A percentile compares a stretch with the other conserved stretches of the same genome.
Evolutionary conservation across 192 early-diverging fungal species (phyloP).

Genomic region (Chytriomyces sp.): DNA sequence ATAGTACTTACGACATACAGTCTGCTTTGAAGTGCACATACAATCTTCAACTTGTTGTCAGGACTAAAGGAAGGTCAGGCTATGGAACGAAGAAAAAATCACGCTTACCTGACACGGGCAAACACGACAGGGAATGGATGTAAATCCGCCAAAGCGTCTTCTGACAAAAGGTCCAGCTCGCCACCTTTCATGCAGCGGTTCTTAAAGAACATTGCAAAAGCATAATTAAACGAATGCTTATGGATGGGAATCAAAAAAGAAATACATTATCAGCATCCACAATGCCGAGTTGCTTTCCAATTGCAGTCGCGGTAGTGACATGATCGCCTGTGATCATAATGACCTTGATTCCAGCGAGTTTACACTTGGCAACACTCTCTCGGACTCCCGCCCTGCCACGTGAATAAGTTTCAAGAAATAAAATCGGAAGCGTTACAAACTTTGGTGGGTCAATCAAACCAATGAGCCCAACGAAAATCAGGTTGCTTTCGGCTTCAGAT

Average conservation of each 20-base stretch:
- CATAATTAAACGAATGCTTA: not conserved
- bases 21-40: slow-evolving; percentile 81
- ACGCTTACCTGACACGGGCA: slow-evolving; percentile 77
- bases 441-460: slow-evolving; percentile 93
- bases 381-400: slow-evolving; percentile 68
- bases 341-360: slow-evolving; percentile 91
- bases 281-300: slow-evolving; percentile 89
- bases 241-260: not conserved
- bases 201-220: slow-evolving; percentile 16
- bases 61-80: slow-evolving; percentile 49
- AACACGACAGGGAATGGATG: slow-evolving; percentile 93
- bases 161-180: slow-evolving; percentile 89
- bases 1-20: slow-evolving; percentile 55
- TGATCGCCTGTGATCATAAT: slow-evolving; percentile 99
- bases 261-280: slow-evolving; percentile 58
- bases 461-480: slow-evolving; percentile 87
- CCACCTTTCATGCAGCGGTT: slow-evolving; percentile 83
- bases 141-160: slow-evolving; percentile 78
- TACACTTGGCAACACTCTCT: slow-evolving; percentile 79
- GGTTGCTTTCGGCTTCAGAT: slow-evolving; percentile 66
- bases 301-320: slow-evolving; percentile 87
- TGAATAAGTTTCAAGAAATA: not conserved
- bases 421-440: slow-evolving; percentile 20
- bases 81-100: not conserved
- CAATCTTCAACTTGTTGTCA: slow-evolving; percentile 96